Conservation (phyloP, 768 basidiomycete genomes). For the Hydnum rufescens region DNA sequence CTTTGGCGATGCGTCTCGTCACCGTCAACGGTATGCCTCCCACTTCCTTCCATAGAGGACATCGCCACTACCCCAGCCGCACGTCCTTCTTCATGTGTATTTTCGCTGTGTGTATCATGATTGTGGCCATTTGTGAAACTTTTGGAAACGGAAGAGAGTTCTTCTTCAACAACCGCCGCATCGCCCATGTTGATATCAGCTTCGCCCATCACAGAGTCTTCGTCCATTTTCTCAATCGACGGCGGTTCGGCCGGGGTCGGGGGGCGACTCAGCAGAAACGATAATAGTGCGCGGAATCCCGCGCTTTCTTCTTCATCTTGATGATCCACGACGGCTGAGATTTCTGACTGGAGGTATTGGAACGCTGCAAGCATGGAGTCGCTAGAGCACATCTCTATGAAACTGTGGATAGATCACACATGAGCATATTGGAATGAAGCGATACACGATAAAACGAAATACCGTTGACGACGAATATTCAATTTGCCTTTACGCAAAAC, state of each 20-base stretch:
- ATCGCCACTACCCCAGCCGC: conserved; percentile 15
- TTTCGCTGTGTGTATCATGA: conserved; percentile 16
- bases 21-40: conserved; percentile 22
- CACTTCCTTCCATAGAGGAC: conserved; percentile 16
- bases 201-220: background rate
- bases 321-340: conserved; percentile 55
- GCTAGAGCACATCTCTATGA: conserved; percentile 65
- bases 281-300: conserved; percentile 43
- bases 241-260: background rate
- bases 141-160: background rate
- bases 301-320: conserved; percentile 37
- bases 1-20: conserved; percentile 39
- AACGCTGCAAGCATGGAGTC: conserved; percentile 41
- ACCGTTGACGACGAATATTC: conserved; percentile 55
- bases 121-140: background rate
- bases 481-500: conserved; percentile 44
- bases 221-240: background rate
- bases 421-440: background rate
- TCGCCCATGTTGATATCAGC: background rate
- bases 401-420: conserved; percentile 37
- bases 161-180: background rate
- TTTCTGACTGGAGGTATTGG: conserved; percentile 47
- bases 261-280: background rate
- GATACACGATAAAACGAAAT: background rate
- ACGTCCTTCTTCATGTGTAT: conserved; percentile 11